These are phyloP conservation scores for Entelexis sorbosivorans DNA, from an alignment of 1,139 yeast genomes.

Conservation along the genomic window DNA sequence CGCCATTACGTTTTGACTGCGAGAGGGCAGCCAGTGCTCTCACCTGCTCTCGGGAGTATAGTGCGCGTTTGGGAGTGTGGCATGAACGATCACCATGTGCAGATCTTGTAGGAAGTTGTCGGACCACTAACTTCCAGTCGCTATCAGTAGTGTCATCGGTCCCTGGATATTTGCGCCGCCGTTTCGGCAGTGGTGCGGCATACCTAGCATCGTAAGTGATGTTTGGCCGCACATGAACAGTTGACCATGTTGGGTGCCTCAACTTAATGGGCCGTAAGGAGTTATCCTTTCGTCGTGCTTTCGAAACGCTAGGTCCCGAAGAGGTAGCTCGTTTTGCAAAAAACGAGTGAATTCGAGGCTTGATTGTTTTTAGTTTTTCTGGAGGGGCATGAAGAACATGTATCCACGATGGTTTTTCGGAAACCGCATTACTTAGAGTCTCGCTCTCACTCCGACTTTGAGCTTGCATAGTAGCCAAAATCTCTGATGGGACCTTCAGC, in stretches of 20 bases:
- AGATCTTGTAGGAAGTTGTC: not conserved
- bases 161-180: not conserved
- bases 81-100: not conserved
- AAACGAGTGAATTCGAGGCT: constrained; percentile 20
- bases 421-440: not conserved
- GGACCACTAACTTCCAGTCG: not conserved
- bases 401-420: not conserved
- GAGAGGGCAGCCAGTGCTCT: constrained; percentile 7
- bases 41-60: not conserved
- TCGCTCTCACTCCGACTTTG: not conserved
- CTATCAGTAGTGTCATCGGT: not conserved
- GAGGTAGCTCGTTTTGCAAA: constrained; percentile 17
- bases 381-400: constrained; percentile 7
- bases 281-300: not conserved
- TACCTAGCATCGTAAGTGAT: not conserved
- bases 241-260: constrained; percentile 5
- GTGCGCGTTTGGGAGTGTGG: not conserved
- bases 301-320: not conserved
- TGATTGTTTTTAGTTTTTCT: constrained; percentile 7
- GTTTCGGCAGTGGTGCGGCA: not conserved
- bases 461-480: not conserved
- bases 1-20: not conserved
- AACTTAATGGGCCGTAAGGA: not conserved
- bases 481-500: not conserved
- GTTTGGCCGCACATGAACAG: constrained; percentile 9